Evolutionary conservation across 371 early-diverging fungal genomes (phyloP), one percentile per base, ranked within the genome.

Genomic region (Mucor racemosus): DNA sequence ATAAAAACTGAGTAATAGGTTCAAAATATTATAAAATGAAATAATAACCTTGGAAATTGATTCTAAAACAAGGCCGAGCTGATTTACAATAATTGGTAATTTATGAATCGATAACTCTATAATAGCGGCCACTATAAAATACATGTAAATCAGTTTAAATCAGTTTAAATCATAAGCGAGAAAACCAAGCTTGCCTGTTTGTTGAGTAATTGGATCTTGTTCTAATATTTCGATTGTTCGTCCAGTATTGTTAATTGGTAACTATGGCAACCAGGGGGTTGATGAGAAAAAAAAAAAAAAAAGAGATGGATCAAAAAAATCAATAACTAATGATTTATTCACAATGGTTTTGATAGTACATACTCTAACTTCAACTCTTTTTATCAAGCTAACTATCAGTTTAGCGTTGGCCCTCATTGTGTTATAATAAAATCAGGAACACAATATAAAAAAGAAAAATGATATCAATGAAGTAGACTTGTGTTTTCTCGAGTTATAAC

Each of bases 171-270:
- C 26, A 26, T 26, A 2, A 44, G 17, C 42, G 17, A 7, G 17
- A 3, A 44, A n/a, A 8, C n/a, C 21, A 19, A 9, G 61, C 48
- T 59, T 69, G 71, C 79, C 84, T 63, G 87, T 88, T 65, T 89
- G 90, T 67, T 87, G 85, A 58, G 88, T 82, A 33, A 87, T 74
- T 60, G 90, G 86, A 77, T 91, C 90, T 61, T 83, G 76, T 60
- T 89, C 89, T 64, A 89, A 72, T 38, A 68, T 73, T 59, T 89
- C 89, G 19, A 89, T 72, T 44, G 79, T 72, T 60, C 80, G 75
- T 9, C 88, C 86, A 0, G 68, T 40, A 54, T 75, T 86, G 66
- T 90, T 86, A 34, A 79, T 80, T 19, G 91, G 90, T 44, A 89
- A 74, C 90, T 89, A 58, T 26, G 6, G 19, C 7, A 48, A 48